Conservation (phyloP, 2,329 filamentous ascomycete genomes). For the Penicillium sclerotiorum region DNA sequence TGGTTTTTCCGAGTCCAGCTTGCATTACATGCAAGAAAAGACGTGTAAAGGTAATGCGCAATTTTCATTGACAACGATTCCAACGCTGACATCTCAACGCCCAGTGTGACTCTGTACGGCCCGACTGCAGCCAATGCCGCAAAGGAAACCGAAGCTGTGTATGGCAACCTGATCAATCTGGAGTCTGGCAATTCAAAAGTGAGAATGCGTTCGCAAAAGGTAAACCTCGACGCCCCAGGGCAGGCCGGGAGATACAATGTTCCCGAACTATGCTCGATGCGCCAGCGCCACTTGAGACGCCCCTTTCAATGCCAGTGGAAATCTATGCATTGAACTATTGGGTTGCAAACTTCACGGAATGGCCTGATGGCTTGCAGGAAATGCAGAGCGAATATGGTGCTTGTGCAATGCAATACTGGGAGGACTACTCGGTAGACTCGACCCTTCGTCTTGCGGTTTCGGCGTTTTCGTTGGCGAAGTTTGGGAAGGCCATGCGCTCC, state of each 20-base stretch:
- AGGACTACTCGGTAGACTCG: slow-evolving; percentile 12
- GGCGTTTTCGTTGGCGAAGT: slow-evolving; percentile 25
- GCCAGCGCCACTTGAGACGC: neutral
- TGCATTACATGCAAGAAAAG: slow-evolving; percentile 26
- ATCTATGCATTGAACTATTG: slow-evolving; percentile 27
- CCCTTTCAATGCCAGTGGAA: slow-evolving; percentile 12
- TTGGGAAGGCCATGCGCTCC: slow-evolving; percentile 18
- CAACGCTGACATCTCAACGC: neutral
- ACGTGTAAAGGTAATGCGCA: slow-evolving; percentile 19
- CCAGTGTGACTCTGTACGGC: slow-evolving; percentile 23
- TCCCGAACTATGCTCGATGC: neutral
- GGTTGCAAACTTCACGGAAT: slow-evolving; percentile 18
- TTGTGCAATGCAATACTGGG: slow-evolving; percentile 17
- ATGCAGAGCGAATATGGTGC: slow-evolving; percentile 24
- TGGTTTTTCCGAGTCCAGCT: slow-evolving; percentile 15
- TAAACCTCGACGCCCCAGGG: slow-evolving; percentile 20
- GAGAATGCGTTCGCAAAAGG: slow-evolving; percentile 29
- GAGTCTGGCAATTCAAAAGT: slow-evolving; percentile 19
- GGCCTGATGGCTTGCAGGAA: slow-evolving; percentile 20
- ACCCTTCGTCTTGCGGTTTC: slow-evolving; percentile 24
- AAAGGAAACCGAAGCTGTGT: slow-evolving; percentile 23
- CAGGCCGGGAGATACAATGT: neutral
- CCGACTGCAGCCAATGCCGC: slow-evolving; percentile 15
- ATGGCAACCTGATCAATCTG: slow-evolving; percentile 19
- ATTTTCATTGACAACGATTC: neutral